phyloP scores from a whole-genome alignment of 164 flowering plant genomes.

The Vitis riparia region DNA sequence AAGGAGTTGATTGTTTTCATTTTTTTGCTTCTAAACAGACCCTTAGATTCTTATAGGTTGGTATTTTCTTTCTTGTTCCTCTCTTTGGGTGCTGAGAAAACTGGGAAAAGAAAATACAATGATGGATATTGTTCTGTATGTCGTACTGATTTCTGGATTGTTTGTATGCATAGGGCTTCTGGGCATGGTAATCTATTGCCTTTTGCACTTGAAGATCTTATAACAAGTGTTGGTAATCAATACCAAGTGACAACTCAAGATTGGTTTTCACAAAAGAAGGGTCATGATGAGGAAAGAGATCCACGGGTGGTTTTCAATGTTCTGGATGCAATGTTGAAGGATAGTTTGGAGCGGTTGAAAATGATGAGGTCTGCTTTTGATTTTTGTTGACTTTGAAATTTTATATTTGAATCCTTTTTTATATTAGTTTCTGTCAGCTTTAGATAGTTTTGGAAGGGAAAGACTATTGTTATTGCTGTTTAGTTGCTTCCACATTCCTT shows the following conservation, averaged over 20 bases:
- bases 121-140: not conserved
- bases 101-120: not conserved
- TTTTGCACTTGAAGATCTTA: conserved; percentile 20
- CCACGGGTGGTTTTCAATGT: conserved; percentile 50
- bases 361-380: conserved; percentile 46
- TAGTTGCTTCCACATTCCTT: too few species aligned
- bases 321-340: conserved; percentile 56
- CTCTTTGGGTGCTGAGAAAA: too few species aligned
- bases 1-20: too few species aligned
- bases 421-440: too few species aligned
- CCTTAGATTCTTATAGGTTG: too few species aligned
- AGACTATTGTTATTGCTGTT: too few species aligned
- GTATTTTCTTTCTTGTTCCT: too few species aligned
- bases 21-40: too few species aligned
- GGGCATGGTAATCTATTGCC: conserved; percentile 21
- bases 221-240: conserved; percentile 13
- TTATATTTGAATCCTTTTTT: not conserved
- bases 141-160: not conserved
- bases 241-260: conserved; percentile 20
- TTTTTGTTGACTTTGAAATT: not conserved
- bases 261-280: conserved; percentile 26
- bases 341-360: conserved; percentile 60
- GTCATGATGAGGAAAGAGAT: conserved; percentile 25
- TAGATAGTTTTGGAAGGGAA: too few species aligned
- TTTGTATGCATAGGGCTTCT: conserved; percentile 7